Percentiles rank a stretch among this genome's conserved stretches.
Conservation (phyloP, 1,284 basidiomycete species). For the Stereum hirsutum region DNA sequence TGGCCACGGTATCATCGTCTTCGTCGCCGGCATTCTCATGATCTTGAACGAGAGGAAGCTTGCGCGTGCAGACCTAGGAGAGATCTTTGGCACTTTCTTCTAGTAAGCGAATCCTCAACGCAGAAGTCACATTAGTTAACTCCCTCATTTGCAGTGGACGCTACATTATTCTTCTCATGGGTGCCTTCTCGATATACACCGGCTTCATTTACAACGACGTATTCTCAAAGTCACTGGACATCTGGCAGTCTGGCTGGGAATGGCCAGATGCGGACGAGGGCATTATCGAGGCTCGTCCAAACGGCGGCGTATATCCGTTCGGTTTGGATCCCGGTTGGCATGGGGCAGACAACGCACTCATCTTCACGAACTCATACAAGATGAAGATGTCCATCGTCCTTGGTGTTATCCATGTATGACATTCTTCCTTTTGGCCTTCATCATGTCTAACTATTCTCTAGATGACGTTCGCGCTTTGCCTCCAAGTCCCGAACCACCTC, state of each 20-base stretch:
- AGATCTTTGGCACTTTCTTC: conserved; percentile 91
- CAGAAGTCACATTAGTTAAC: too few relatives aligned
- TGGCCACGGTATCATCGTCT: conserved; percentile 86
- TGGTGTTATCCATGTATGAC: conserved; percentile 89
- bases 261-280: conserved; percentile 51
- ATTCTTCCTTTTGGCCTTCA: conserved; percentile 6
- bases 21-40: conserved; percentile 75
- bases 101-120: conserved; percentile 68
- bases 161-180: conserved; percentile 2
- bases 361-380: conserved; percentile 99
- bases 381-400: conserved; percentile 99
- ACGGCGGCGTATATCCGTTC: conserved; percentile 78
- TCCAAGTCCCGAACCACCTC: conserved; percentile 93
- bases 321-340: conserved; percentile 97
- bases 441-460: conserved; percentile 23
- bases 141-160: background rate
- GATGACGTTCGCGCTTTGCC: conserved; percentile 98
- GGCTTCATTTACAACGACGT: conserved; percentile 99
- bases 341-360: conserved; percentile 83
- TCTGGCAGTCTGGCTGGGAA: conserved; percentile 88
- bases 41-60: conserved; percentile 80
- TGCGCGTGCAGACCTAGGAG: conserved; percentile 69
- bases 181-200: conserved; percentile 84
- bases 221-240: conserved; percentile 87
- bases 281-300: conserved; percentile 44